Evolutionary conservation across 805 yeast species (phyloP).

Genomic region (Starmerella potacharoeniae): DNA sequence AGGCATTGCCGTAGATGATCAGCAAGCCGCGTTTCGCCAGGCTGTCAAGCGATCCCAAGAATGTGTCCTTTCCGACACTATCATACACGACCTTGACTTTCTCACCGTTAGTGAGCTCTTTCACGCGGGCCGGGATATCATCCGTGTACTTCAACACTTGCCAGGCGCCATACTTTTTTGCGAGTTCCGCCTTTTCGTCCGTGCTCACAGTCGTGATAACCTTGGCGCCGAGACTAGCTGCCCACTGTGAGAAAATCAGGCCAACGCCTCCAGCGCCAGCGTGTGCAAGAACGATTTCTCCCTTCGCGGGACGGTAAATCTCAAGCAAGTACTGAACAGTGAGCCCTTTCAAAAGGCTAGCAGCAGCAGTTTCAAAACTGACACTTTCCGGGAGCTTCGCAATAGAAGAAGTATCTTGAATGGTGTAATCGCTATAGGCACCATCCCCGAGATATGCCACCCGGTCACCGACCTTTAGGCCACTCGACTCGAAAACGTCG

Average conservation of each 20-base stretch:
- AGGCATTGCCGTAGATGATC: slow-evolving; percentile 73
- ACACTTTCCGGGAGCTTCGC: slow-evolving; percentile 42
- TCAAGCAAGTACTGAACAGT: slow-evolving; percentile 64
- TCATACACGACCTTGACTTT: slow-evolving; percentile 30
- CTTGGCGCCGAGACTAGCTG: slow-evolving; percentile 54
- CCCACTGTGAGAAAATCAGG: slow-evolving; percentile 52
- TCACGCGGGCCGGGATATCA: slow-evolving; percentile 25
- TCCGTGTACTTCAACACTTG: slow-evolving; percentile 38
- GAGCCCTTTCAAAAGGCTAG: slow-evolving; percentile 52
- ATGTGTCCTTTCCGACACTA: slow-evolving; percentile 49
- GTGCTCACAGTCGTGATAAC: slow-evolving; percentile 80
- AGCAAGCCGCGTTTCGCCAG: slow-evolving; percentile 58
- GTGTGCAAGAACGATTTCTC: slow-evolving; percentile 64
- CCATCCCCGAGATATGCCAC: slow-evolving; percentile 45
- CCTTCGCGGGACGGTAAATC: slow-evolving; percentile 47
- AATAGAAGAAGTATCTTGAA: slow-evolving; percentile 27
- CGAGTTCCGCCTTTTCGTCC: slow-evolving; percentile 55
- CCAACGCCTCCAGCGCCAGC: slow-evolving; percentile 98
- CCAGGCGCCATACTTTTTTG: slow-evolving; percentile 68
- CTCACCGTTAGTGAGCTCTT: slow-evolving; percentile 26
- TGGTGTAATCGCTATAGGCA: slow-evolving; percentile 71
- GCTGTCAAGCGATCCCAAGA: slow-evolving; percentile 47
- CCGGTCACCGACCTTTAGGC: slow-evolving; percentile 37
- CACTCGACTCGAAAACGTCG: slow-evolving; percentile 39
- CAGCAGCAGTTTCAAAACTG: slow-evolving; percentile 44